These are phyloP conservation scores for Rhodotorula glutinis DNA, from an alignment of 1,284 basidiomycete genomes.

Conservation along the genomic window DNA sequence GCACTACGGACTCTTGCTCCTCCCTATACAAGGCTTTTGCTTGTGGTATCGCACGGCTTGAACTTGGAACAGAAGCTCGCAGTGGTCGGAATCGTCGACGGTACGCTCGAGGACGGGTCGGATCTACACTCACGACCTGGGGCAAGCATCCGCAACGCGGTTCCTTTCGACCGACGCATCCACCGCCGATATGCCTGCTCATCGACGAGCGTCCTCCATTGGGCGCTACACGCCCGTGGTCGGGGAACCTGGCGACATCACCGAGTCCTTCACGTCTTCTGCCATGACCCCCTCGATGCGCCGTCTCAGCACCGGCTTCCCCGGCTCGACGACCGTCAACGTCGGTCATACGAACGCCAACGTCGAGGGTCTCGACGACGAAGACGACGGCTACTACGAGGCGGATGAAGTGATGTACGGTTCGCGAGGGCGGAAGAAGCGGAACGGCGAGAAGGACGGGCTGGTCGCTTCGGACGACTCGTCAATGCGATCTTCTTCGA, in stretches of 20 bases:
- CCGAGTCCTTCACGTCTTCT: constrained; percentile 3
- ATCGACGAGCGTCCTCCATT: constrained; percentile 24
- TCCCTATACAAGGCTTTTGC: too few species aligned
- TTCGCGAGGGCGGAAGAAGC: background rate
- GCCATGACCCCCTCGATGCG: background rate
- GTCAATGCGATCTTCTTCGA: constrained; percentile 3
- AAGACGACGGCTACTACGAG: constrained; percentile 11
- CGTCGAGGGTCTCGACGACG: constrained; percentile 15
- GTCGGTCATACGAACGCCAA: background rate
- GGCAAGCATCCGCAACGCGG: too few species aligned
- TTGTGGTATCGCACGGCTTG: too few species aligned
- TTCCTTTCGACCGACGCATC: too few species aligned
- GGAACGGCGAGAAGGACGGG: background rate
- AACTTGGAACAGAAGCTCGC: too few species aligned
- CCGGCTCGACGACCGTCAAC: background rate
- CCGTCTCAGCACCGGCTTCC: constrained; percentile 5
- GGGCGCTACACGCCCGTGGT: constrained; percentile 2
- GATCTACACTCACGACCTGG: too few species aligned
- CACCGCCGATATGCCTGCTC: background rate
- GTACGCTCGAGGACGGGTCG: too few species aligned
- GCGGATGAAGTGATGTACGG: background rate
- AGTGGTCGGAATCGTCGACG: too few species aligned
- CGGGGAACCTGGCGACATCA: constrained; percentile 5
- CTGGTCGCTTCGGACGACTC: background rate
- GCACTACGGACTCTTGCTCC: too few species aligned